Conservation (phyloP, 140 eudicot species). For the Erigeron philadelphicus region DNA sequence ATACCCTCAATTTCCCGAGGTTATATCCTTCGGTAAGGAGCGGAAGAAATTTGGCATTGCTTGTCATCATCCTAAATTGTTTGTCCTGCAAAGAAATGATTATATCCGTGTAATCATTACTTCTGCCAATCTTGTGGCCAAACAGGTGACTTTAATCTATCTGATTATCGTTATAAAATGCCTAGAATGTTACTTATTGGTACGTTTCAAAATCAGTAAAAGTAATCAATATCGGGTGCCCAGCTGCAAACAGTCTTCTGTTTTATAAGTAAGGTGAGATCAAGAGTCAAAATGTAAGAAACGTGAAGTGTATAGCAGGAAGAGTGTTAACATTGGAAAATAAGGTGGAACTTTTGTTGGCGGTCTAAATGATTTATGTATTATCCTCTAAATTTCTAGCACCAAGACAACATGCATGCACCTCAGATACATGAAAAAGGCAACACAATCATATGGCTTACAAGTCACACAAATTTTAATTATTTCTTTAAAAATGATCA, state of each 20-base stretch:
- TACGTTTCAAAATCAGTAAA: neutral
- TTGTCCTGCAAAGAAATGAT: conserved; percentile 78
- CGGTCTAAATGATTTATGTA: neutral
- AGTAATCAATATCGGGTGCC: neutral
- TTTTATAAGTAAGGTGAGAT: neutral
- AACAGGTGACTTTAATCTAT: conserved; percentile 50
- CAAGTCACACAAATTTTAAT: neutral
- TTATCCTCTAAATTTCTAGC: neutral
- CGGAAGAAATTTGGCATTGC: conserved; percentile 70
- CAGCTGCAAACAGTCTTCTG: neutral
- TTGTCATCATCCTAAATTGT: conserved; percentile 85
- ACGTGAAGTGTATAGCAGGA: no score
- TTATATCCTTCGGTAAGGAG: conserved; percentile 78
- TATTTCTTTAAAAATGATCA: neutral
- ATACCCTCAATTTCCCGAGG: conserved; percentile 92
- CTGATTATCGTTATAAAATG: neutral
- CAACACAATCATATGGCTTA: neutral
- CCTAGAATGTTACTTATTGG: neutral
- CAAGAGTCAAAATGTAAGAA: neutral
- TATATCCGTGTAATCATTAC: conserved; percentile 69
- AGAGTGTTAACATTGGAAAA: no score
- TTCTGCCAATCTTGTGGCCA: conserved; percentile 77
- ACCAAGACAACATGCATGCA: neutral
- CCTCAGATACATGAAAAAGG: neutral
- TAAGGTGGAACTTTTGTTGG: no score